Evolutionary conservation across 495 filamentous ascomycete genomes (phyloP).

Genomic region (Neurospora sp.): DNA sequence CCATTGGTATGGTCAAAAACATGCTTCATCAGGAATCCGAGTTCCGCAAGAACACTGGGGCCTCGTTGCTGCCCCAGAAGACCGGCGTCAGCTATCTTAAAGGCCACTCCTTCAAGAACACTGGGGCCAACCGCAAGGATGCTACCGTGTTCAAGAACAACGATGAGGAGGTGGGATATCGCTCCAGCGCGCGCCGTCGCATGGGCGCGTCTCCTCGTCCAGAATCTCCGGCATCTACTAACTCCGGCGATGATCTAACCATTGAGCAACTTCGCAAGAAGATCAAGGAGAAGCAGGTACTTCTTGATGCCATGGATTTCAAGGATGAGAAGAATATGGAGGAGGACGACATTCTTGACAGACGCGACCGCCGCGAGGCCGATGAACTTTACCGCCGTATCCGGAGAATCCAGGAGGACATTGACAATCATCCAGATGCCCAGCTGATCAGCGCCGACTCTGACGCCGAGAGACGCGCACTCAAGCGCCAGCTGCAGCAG

Average conservation of each 20-base stretch:
- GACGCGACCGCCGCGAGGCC: slow-evolving; percentile 81
- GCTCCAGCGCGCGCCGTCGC: slow-evolving; percentile 84
- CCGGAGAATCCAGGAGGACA: slow-evolving; percentile 91
- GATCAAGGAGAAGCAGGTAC: slow-evolving; percentile 86
- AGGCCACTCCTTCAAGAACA: slow-evolving; percentile 76
- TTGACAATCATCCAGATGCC: slow-evolving; percentile 82
- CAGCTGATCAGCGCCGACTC: slow-evolving; percentile 63
- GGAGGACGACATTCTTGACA: slow-evolving; percentile 85
- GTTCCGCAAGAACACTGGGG: slow-evolving; percentile 69
- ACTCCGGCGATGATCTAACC: slow-evolving; percentile 67
- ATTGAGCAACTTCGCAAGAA: slow-evolving; percentile 86
- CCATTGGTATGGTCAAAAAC: slow-evolving; percentile 85
- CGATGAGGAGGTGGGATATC: slow-evolving; percentile 81
- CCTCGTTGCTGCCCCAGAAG: slow-evolving; percentile 81
- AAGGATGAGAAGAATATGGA: slow-evolving; percentile 83
- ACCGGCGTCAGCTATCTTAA: slow-evolving; percentile 98
- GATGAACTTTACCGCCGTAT: slow-evolving; percentile 92
- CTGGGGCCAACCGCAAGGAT: slow-evolving; percentile 61
- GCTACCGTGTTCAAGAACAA: slow-evolving; percentile 96
- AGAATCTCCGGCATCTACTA: slow-evolving; percentile 60
- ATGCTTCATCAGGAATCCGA: slow-evolving; percentile 87
- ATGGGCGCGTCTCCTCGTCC: slow-evolving; percentile 69
- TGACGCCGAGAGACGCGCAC: slow-evolving; percentile 71
- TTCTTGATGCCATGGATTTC: slow-evolving; percentile 97
- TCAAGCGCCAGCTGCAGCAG: slow-evolving; percentile 82